Evolutionary conservation across 805 yeast species (phyloP).

Genomic region (Kodamaea laetipori): DNA sequence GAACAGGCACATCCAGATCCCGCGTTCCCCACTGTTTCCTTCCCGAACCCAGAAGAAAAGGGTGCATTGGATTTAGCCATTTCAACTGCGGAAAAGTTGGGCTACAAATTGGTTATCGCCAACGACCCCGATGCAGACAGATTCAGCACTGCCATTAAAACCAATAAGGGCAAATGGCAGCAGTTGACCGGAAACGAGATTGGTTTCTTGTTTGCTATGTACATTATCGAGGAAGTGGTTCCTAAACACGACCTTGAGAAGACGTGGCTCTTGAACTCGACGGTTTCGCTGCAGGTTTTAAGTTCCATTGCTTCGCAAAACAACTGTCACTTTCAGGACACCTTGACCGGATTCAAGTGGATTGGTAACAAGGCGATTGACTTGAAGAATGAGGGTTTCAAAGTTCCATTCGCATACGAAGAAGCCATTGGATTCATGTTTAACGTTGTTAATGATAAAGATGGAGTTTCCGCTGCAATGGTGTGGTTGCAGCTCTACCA

Average conservation of each 20-base stretch:
- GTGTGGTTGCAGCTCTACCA: constrained; percentile 73
- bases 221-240: constrained; percentile 43
- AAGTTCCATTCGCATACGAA: constrained; percentile 88
- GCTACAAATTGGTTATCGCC: constrained; percentile 66
- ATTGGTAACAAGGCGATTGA: constrained; percentile 86
- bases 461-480: constrained; percentile 80
- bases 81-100: constrained; percentile 53
- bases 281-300: constrained; percentile 88
- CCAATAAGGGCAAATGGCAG: constrained; percentile 52
- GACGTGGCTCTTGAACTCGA: constrained; percentile 73
- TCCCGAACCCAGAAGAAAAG: constrained; percentile 95
- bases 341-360: constrained; percentile 97
- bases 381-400: constrained; percentile 59
- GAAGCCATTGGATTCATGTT: constrained; percentile 98
- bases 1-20: constrained; percentile 83
- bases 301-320: constrained; percentile 62
- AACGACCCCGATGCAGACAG: constrained; percentile 98
- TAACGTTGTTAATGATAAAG: constrained; percentile 81
- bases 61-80: constrained; percentile 85
- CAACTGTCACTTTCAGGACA: constrained; percentile 70
- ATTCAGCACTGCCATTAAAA: constrained; percentile 75
- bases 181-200: constrained; percentile 92
- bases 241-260: constrained; percentile 28
- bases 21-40: constrained; percentile 76
- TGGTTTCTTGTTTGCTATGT: constrained; percentile 81